Evolutionary conservation across 768 basidiomycete species (phyloP).

Genomic region (Rhodotorula diobovata): DNA sequence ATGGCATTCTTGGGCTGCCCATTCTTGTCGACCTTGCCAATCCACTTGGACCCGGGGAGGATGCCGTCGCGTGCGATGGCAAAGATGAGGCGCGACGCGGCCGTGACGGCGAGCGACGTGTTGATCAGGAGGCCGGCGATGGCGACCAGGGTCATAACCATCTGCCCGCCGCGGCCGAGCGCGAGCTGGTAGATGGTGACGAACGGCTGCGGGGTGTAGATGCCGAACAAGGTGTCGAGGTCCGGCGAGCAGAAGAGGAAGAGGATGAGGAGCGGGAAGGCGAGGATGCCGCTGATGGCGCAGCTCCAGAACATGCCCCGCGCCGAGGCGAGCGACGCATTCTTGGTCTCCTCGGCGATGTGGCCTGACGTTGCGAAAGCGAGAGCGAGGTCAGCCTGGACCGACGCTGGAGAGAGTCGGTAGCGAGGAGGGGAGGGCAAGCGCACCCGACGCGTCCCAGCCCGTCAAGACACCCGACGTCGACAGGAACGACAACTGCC

Average conservation of each 20-base stretch:
- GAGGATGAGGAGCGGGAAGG: constrained; percentile 57
- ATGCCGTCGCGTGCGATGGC: constrained; percentile 94
- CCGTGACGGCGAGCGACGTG: constrained; percentile 80
- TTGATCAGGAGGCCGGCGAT: constrained; percentile 80
- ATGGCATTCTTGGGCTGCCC: constrained; percentile 78
- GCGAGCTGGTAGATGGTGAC: constrained; percentile 81
- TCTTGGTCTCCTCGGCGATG: constrained; percentile 81
- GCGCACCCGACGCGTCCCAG: constrained; percentile 61
- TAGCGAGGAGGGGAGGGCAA: no score
- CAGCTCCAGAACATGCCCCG: constrained; percentile 76
- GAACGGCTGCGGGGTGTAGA: constrained; percentile 83
- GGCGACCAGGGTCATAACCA: constrained; percentile 84
- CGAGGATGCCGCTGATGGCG: constrained; percentile 70
- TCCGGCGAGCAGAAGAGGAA: constrained; percentile 40
- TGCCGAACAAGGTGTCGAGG: constrained; percentile 64
- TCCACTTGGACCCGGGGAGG: constrained; percentile 75
- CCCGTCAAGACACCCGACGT: constrained; percentile 83
- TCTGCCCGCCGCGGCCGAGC: constrained; percentile 68
- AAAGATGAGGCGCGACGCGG: constrained; percentile 79
- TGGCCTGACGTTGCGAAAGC: constrained; percentile 57
- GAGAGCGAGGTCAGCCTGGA: no score
- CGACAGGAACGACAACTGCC: constrained; percentile 81
- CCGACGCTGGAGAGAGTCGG: no score
- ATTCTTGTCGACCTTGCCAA: constrained; percentile 61
- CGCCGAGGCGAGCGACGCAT: constrained; percentile 72